phyloP scores from a whole-genome alignment of 371 early-diverging fungal species.

The Aphelidium insulamus region DNA sequence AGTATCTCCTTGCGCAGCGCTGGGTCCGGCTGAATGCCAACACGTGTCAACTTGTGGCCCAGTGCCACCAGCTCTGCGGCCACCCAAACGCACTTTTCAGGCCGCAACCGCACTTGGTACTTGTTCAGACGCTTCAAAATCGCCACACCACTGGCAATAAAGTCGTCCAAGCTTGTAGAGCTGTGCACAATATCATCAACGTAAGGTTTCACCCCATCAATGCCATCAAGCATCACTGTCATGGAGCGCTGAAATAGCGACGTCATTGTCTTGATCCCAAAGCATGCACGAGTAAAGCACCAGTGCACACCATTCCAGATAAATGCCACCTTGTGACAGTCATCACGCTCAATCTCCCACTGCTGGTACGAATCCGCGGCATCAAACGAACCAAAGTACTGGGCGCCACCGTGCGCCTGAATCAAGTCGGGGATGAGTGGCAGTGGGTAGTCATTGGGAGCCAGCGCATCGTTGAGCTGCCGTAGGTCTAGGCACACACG shows the following conservation, averaged over 20 bases:
- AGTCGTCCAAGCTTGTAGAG: no score
- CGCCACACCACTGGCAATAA: no score
- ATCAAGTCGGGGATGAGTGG: background rate
- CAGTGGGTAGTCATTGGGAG: background rate
- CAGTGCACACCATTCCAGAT: background rate
- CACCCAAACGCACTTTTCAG: no score
- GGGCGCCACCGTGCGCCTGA: no score
- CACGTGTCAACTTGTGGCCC: no score
- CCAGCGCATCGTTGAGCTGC: background rate
- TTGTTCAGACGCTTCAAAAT: no score
- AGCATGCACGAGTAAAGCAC: background rate
- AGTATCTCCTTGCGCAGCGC: no score
- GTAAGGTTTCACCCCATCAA: background rate
- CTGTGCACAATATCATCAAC: background rate
- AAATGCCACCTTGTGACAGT: background rate
- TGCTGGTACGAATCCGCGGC: background rate
- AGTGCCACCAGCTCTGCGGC: no score
- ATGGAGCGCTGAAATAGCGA: background rate
- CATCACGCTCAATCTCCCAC: background rate
- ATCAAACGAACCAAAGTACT: conserved; percentile 1
- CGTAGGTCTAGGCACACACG: background rate
- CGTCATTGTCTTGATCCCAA: conserved; percentile 1
- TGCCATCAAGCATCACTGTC: background rate
- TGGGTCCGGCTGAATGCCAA: no score
- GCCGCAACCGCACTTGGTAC: no score